These are phyloP conservation scores for Pleurotus tuoliensis DNA, from an alignment of 768 basidiomycete genomes.

Conservation along the genomic window DNA sequence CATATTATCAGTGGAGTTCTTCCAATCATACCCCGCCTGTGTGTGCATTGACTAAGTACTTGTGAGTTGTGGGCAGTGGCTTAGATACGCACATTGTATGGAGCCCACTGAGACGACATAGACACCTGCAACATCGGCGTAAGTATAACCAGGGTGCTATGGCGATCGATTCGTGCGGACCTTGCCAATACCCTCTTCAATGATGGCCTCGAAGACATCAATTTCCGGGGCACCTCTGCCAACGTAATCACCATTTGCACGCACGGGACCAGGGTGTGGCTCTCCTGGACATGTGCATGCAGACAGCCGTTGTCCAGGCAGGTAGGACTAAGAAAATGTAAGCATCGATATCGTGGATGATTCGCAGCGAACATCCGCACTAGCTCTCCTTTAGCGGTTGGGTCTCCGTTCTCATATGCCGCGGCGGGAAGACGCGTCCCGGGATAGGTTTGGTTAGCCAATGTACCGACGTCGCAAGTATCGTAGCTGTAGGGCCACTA, in stretches of 20 bases:
- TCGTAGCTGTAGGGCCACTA: slow-evolving; percentile 70
- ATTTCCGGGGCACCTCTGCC: slow-evolving; percentile 69
- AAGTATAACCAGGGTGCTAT: background rate
- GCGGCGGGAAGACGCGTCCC: slow-evolving; percentile 46
- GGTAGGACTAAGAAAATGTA: slow-evolving; percentile 42
- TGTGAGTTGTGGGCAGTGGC: background rate
- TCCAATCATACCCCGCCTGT: slow-evolving; percentile 57
- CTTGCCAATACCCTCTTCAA: slow-evolving; percentile 23
- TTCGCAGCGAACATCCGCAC: slow-evolving; percentile 17
- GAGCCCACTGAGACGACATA: slow-evolving; percentile 48
- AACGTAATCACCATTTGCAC: slow-evolving; percentile 50
- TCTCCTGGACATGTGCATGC: slow-evolving; percentile 41
- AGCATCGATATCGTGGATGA: background rate
- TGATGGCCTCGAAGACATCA: slow-evolving; percentile 60
- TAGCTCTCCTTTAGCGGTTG: slow-evolving; percentile 32
- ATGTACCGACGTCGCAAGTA: slow-evolving; percentile 75
- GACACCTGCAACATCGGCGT: slow-evolving; percentile 32
- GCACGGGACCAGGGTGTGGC: slow-evolving; percentile 38
- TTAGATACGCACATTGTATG: slow-evolving; percentile 55
- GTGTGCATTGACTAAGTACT: slow-evolving; percentile 20
- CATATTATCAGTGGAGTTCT: slow-evolving; percentile 45
- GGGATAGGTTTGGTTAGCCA: slow-evolving; percentile 70
- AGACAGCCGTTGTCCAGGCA: slow-evolving; percentile 55
- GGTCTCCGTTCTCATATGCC: slow-evolving; percentile 38
- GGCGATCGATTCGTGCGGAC: slow-evolving; percentile 8